Evolutionary conservation across 148 eudicot genomes (phyloP).

Genomic region (Nepenthes mirabilis): DNA sequence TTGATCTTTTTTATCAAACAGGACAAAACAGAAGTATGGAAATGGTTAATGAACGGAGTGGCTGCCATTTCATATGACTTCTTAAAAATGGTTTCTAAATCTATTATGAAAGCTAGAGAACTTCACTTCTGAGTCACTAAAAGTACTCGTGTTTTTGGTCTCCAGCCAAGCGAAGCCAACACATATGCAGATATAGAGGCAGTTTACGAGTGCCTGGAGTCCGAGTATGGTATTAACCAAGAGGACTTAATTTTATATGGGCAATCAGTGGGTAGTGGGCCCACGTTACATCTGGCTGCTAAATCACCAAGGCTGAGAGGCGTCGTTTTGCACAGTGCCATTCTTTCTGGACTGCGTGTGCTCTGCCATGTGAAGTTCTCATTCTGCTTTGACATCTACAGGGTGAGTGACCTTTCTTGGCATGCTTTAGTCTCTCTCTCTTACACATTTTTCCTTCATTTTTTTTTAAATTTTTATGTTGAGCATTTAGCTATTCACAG

Average conservation of each 20-base stretch:
- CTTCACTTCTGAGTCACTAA: background rate
- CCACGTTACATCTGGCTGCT: slow-evolving; percentile 86
- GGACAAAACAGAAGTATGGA: no score
- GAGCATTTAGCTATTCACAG: no score
- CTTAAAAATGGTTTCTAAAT: background rate
- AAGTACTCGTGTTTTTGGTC: background rate
- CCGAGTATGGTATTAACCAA: slow-evolving; percentile 85
- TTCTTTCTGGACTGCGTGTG: slow-evolving; percentile 96
- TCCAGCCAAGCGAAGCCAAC: slow-evolving; percentile 84
- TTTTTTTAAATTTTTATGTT: no score
- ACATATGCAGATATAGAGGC: slow-evolving; percentile 98
- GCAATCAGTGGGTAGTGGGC: slow-evolving; percentile 98
- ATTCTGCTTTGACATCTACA: slow-evolving; percentile 82
- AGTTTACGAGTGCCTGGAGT: slow-evolving; percentile 86
- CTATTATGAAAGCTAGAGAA: background rate
- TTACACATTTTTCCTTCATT: no score
- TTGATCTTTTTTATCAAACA: no score
- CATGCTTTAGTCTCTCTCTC: background rate
- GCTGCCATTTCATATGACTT: no score
- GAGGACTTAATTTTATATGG: slow-evolving; percentile 92
- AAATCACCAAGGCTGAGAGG: slow-evolving; percentile 92
- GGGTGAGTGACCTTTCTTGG: slow-evolving; percentile 32
- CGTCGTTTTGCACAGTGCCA: slow-evolving; percentile 95
- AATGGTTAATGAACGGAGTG: background rate
- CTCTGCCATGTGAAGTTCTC: slow-evolving; percentile 83